These are phyloP conservation scores for Pistacia integerrima DNA, from an alignment of 345 rosid genomes.

Conservation along the genomic window DNA sequence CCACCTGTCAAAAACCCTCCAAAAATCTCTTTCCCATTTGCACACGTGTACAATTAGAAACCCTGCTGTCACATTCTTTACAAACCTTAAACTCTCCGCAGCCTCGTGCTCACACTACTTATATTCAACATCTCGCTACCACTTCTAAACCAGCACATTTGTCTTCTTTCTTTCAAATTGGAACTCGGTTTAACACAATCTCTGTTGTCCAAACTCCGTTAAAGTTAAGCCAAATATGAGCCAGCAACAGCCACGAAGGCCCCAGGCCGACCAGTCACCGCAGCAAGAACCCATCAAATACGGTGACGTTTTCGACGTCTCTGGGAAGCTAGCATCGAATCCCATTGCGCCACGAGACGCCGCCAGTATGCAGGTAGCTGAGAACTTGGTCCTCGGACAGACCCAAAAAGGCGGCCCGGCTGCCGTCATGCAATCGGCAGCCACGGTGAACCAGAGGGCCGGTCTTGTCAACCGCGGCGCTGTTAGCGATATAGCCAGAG, in stretches of 20 bases:
- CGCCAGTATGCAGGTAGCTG: conserved; percentile 42
- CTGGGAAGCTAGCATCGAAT: conserved; percentile 38
- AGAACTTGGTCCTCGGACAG: conserved; percentile 35
- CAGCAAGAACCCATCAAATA: conserved; percentile 31
- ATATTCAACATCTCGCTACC: not conserved
- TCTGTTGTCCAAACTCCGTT: not conserved
- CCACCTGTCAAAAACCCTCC: not conserved
- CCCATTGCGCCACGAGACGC: conserved; percentile 42
- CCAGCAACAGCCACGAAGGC: conserved; percentile 28
- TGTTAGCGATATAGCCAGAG: conserved; percentile 22
- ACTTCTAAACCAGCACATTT: not conserved
- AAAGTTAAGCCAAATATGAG: conserved; percentile 16
- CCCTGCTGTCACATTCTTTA: conserved; percentile 1
- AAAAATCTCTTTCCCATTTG: not conserved
- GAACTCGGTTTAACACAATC: not conserved
- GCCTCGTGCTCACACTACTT: not conserved
- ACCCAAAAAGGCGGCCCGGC: conserved; percentile 34
- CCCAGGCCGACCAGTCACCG: not conserved
- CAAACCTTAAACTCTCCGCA: not conserved
- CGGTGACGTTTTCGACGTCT: conserved; percentile 40
- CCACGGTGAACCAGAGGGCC: conserved; percentile 20
- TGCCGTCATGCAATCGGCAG: conserved; percentile 42
- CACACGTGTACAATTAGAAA: not conserved
- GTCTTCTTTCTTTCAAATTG: not conserved
- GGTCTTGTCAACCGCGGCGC: conserved; percentile 25